Evolutionary conservation across 2,329 filamentous ascomycete species (phyloP), one percentile per base, ranked within the genome.

Genomic region (Microcyclospora pomicola): DNA sequence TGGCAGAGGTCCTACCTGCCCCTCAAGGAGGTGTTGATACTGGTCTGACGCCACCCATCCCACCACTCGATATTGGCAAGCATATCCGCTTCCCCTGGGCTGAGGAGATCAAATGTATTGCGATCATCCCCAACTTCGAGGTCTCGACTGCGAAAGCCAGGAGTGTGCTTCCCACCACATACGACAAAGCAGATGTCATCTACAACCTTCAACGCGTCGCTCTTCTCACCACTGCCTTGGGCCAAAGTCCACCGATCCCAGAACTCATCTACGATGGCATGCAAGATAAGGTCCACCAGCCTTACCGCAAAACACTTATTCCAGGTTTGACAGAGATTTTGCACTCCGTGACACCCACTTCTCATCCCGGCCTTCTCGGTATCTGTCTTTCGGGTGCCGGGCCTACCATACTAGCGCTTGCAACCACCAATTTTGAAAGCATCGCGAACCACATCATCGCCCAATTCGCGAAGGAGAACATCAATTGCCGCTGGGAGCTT

Each of bases 251-350:
- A 9, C 88, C 87, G 2, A 82, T 95, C 56, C 80, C 91, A 15
- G 80, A 92, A 52, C 80, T 93, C 61, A 98, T 98, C 59, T 92
- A 92, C 66, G 77, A 92, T 34, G 88, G 87, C 34, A 98, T 98
- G 91, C 91, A 96, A 65, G 91, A 98, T 67, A 93, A 87, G 64
- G 77, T 98, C 43, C 91, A 98, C 65, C 91, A 98, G 63, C 91
- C 86, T 32, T 96, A 98, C 67, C 80, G 91, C 38, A 80, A 91
- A 63, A 80, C 74, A 2, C 73, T 98, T 44, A 93, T 98, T 49
- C 91, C 91, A 1, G 91, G 88, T 1, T 71, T 98, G 40, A 81
- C 82, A 12, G 82, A 94, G 57, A 88, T 98, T 38, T 76, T 98
- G 37, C 76, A 85, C 59, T 88, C 81, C 42, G 87, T 96, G 68